These are phyloP conservation scores for Micractinium conductrix DNA, from an alignment of 139 green algal genomes.

Conservation along the genomic window DNA sequence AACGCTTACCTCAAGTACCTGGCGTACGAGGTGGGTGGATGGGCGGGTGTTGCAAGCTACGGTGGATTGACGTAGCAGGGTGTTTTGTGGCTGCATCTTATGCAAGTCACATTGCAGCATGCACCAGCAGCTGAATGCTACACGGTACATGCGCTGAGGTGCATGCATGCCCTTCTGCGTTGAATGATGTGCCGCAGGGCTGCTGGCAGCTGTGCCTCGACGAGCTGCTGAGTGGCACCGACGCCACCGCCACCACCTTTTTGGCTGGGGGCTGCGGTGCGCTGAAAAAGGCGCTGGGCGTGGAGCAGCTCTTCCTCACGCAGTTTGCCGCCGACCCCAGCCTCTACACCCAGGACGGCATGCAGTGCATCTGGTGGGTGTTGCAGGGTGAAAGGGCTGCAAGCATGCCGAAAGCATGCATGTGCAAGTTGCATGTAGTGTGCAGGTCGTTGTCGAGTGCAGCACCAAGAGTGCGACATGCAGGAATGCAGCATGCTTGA, in stretches of 20 bases:
- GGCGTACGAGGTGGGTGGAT: conserved; percentile 54
- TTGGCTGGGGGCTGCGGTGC: conserved; percentile 46
- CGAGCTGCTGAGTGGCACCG: conserved; percentile 14
- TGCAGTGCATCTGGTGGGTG: conserved; percentile 31
- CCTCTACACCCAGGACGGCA: conserved; percentile 35
- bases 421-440: too few species aligned
- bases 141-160: too few species aligned
- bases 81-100: neutral
- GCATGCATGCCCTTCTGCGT: neutral
- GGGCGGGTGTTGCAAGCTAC: too few species aligned
- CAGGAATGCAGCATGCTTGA: too few species aligned
- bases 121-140: too few species aligned
- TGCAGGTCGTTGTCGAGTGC: too few species aligned
- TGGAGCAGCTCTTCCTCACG: conserved; percentile 54
- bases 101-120: neutral
- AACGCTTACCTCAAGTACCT: conserved; percentile 60
- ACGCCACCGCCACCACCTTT: conserved; percentile 34
- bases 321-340: conserved; percentile 20
- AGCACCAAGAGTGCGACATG: too few species aligned
- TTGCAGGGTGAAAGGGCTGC: too few species aligned
- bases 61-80: neutral
- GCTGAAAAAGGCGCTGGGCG: conserved; percentile 48
- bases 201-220: conserved; percentile 61
- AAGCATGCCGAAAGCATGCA: too few species aligned
- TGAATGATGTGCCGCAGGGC: conserved; percentile 31